These are phyloP conservation scores for Cladosporium sp. DNA, from an alignment of 2,329 filamentous ascomycete species.

Conservation along the genomic window DNA sequence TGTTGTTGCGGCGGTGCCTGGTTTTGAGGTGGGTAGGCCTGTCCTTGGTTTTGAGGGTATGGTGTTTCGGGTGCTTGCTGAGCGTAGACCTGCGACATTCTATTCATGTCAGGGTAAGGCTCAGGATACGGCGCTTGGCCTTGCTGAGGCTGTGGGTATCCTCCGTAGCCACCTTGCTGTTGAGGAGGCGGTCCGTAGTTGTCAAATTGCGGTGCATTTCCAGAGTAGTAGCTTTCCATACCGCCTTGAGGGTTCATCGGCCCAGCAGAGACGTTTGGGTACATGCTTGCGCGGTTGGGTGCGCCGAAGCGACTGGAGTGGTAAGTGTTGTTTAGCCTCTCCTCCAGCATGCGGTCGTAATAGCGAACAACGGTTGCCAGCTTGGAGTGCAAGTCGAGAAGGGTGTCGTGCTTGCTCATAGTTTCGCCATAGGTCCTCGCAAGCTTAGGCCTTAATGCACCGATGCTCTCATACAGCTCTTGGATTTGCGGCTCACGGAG, in stretches of 20 bases:
- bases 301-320: slow-evolving; percentile 59
- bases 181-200: slow-evolving; percentile 41
- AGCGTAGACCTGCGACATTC: slow-evolving; percentile 32
- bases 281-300: slow-evolving; percentile 53
- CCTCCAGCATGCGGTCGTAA: slow-evolving; percentile 97
- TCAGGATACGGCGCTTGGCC: slow-evolving; percentile 36
- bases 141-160: slow-evolving; percentile 38
- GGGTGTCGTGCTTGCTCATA: slow-evolving; percentile 98
- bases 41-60: slow-evolving; percentile 26
- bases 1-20: slow-evolving; percentile 25
- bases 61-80: slow-evolving; percentile 24
- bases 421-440: slow-evolving; percentile 96
- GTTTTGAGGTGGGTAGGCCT: slow-evolving; percentile 32
- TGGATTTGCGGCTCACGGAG: slow-evolving; percentile 96
- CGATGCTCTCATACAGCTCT: slow-evolving; percentile 95
- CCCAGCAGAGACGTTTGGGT: slow-evolving; percentile 61
- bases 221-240: slow-evolving; percentile 78
- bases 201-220: slow-evolving; percentile 50
- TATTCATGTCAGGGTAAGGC: slow-evolving; percentile 28
- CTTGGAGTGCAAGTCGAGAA: slow-evolving; percentile 91
- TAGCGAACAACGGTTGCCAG: slow-evolving; percentile 93
- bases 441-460: slow-evolving; percentile 85
- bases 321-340: slow-evolving; percentile 88
- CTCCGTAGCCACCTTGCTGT: slow-evolving; percentile 48
- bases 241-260: slow-evolving; percentile 39